Evolutionary conservation across 495 filamentous ascomycete genomes (phyloP), one percentile per base, ranked within the genome.

Genomic region (Aspergillus nanangensis): DNA sequence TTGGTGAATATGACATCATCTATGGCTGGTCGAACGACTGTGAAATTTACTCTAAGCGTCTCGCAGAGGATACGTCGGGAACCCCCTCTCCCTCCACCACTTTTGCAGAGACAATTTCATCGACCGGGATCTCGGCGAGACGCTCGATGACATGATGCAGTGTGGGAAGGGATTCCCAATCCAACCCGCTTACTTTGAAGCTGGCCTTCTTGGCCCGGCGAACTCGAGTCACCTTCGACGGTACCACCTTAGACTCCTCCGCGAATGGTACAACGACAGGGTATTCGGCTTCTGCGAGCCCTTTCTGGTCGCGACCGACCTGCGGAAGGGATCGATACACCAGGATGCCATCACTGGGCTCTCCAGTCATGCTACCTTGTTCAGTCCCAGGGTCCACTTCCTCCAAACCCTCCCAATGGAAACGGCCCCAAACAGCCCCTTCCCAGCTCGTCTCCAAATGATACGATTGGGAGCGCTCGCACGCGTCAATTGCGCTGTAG

Each of bases 101-200:
- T 50, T 74, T 78, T 4, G 66, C 75, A 10, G 64, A 63, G 13
- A 81, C 57, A 37, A 80, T 50, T 45, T 75, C 71, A 51, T 77
- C 77, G 5, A 78, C 57, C 0, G 75, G 78, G 35, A 83, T 67
- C 39, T 78, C 75, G 0, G 67, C 72, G 47, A 81, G 46, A 20
- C 62, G 58, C 32, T 60, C 57, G 18, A 77, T 56, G 20, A 82
- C 60, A 59, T 80, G 75, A 48, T 82, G 75, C 31, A 81, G 56
- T 2, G 76, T 81, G 0, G 79, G 79, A 40, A 82, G 51, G 15
- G 55, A 55, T 21, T 76, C 58, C 75, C 67, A 75, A 44, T 72
- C 65, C 15, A 72, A 52, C 4, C 52, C 54, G 27, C 73, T 58
- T 27, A 79, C 65, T 36, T 62, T 56, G 44, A 79, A 56, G n/a